Conservation (phyloP, 768 basidiomycete species). For the Russula foetens region DNA sequence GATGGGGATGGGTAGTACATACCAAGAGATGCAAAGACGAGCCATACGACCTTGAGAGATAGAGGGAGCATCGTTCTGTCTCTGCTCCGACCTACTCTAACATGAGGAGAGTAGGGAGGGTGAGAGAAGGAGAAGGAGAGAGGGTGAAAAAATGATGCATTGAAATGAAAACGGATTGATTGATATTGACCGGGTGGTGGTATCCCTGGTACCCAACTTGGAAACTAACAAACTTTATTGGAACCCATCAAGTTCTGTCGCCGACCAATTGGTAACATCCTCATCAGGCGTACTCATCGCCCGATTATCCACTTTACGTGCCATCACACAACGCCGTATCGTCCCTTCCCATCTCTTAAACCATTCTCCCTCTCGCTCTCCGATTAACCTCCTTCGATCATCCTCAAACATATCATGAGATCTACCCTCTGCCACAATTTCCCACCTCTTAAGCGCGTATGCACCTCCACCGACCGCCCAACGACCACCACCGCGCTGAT, state of each 20-base stretch:
- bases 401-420: too few species aligned
- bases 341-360: constrained; percentile 67
- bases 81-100: too few species aligned
- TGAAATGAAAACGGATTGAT: too few species aligned
- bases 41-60: constrained; percentile 18
- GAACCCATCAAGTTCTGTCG: constrained; percentile 1
- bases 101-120: background rate
- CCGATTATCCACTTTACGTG: constrained; percentile 6
- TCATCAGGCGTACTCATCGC: constrained; percentile 20
- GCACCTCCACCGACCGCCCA: constrained; percentile 76
- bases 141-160: background rate
- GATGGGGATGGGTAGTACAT: background rate
- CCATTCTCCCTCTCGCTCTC: constrained; percentile 70
- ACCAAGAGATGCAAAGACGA: constrained; percentile 13
- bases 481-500: constrained; percentile 55
- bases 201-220: too few species aligned
- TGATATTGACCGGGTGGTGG: too few species aligned
- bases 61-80: constrained; percentile 9
- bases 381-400: constrained; percentile 35
- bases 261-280: background rate
- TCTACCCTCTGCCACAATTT: background rate
- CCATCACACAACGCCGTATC: constrained; percentile 51
- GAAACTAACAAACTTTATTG: background rate
- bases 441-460: constrained; percentile 54
- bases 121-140: too few species aligned